A percentile compares a stretch with the other conserved stretches of the same genome.
Conservation (phyloP, 768 basidiomycete species). For the Mycena crocata region DNA sequence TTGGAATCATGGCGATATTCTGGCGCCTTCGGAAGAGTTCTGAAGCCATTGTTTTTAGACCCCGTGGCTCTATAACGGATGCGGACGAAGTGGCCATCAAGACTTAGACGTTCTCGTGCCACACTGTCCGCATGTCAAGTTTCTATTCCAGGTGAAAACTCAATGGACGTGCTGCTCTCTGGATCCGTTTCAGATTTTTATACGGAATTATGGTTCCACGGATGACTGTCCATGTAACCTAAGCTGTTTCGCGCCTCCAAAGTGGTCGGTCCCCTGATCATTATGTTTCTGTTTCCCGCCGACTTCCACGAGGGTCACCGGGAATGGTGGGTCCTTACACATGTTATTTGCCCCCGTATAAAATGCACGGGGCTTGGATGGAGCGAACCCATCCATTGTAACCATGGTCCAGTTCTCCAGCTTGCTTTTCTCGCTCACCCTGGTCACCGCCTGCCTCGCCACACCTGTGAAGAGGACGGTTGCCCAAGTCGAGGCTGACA, state of each 20-base stretch:
- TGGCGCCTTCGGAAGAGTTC: too few species aligned
- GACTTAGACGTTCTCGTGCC: constrained; percentile 18
- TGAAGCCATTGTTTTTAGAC: too few species aligned
- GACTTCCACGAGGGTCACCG: background rate
- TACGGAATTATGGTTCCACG: background rate
- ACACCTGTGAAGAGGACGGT: constrained; percentile 36
- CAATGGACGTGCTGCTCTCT: background rate
- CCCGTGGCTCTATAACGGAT: too few species aligned
- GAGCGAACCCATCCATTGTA: constrained; percentile 11
- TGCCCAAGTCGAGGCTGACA: constrained; percentile 42
- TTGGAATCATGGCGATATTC: too few species aligned
- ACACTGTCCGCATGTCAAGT: constrained; percentile 22
- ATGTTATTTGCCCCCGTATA: constrained; percentile 18
- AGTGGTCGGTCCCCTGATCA: constrained; percentile 25
- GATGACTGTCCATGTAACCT: background rate
- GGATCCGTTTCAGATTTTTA: background rate
- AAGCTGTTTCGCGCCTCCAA: background rate
- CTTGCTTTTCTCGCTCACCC: constrained; percentile 24
- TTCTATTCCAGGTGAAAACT: constrained; percentile 16
- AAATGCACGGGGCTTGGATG: background rate
- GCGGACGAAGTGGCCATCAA: background rate
- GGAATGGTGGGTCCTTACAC: background rate
- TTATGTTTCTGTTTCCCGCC: background rate
- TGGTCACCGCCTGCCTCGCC: constrained; percentile 18
- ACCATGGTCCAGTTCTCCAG: constrained; percentile 29